Conservation (phyloP, 768 basidiomycete species). For the Suillus weaverae region DNA sequence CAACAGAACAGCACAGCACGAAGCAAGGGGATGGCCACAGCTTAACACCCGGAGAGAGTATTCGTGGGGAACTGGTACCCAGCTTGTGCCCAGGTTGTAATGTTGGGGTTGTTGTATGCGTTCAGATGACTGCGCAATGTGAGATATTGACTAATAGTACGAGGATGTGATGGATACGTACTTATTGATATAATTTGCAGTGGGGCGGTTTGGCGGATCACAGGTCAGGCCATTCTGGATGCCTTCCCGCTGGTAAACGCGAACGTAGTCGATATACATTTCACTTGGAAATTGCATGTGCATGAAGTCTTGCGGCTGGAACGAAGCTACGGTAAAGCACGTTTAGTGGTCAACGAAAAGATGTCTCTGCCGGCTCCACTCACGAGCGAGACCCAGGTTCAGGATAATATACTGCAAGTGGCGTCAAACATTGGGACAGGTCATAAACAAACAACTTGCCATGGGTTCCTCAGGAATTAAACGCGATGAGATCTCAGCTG, state of each 20-base stretch:
- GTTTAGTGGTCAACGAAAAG: conserved; percentile 1
- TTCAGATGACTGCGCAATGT: conserved; percentile 35
- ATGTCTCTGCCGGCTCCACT: conserved; percentile 20
- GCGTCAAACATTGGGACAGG: conserved; percentile 10
- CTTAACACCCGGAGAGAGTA: conserved; percentile 36
- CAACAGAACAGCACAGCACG: conserved; percentile 9
- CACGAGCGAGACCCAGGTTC: conserved; percentile 79
- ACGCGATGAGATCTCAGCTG: conserved; percentile 58
- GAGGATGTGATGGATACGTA: conserved; percentile 28
- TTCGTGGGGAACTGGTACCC: conserved; percentile 79
- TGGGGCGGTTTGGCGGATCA: conserved; percentile 76
- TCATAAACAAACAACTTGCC: conserved; percentile 48
- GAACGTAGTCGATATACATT: conserved; percentile 89
- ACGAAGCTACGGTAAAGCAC: conserved; percentile 43
- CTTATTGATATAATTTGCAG: conserved; percentile 74
- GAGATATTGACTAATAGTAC: conserved; percentile 5
- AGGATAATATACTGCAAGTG: conserved; percentile 69
- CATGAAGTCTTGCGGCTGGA: conserved; percentile 71
- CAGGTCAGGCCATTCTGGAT: conserved; percentile 72
- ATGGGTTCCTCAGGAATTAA: conserved; percentile 89
- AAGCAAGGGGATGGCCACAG: conserved; percentile 24
- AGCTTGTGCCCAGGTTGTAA: conserved; percentile 82
- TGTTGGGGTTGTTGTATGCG: conserved; percentile 77
- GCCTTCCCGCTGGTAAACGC: conserved; percentile 81
- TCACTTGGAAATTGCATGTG: conserved; percentile 74